Evolutionary conservation across 2,329 filamentous ascomycete genomes (phyloP).

Genomic region (Phialophora chinensis): DNA sequence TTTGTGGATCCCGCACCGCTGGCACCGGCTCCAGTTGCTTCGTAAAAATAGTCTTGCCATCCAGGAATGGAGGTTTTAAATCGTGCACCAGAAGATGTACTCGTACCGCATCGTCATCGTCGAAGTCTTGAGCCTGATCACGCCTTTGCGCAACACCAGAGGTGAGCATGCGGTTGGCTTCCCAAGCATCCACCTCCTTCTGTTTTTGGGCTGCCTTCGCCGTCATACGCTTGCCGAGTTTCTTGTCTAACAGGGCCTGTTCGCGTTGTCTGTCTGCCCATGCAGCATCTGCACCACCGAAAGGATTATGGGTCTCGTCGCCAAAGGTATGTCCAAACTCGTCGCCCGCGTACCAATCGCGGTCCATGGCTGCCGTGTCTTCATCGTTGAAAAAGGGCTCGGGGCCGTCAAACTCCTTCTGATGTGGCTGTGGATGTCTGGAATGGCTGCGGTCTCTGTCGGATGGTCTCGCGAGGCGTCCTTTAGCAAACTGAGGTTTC

Average conservation of each 20-base stretch:
- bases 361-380: conserved; percentile 77
- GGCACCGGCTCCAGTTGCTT: conserved; percentile 96
- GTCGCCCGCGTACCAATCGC: conserved; percentile 91
- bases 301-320: conserved; percentile 91
- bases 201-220: conserved; percentile 82
- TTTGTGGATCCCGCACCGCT: conserved; percentile 89
- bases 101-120: conserved; percentile 87
- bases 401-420: conserved; percentile 65
- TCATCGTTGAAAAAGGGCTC: conserved; percentile 68
- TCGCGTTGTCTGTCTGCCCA: conserved; percentile 79
- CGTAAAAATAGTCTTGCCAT: conserved; percentile 94
- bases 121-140: conserved; percentile 81
- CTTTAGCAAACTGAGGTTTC: conserved; percentile 49
- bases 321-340: conserved; percentile 85
- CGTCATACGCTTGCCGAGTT: conserved; percentile 72
- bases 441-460: conserved; percentile 39
- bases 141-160: conserved; percentile 92
- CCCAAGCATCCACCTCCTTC: conserved; percentile 96
- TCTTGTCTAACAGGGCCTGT: conserved; percentile 77
- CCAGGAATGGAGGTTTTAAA: conserved; percentile 88
- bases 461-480: conserved; percentile 44
- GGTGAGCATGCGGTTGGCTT: conserved; percentile 97
- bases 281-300: conserved; percentile 74
- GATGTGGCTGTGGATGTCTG: conserved; percentile 49
- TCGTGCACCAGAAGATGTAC: conserved; percentile 94